Evolutionary conservation across 345 rosid genomes (phyloP), one percentile per base, ranked within the genome.

Genomic region (Euphorbia peplus): DNA sequence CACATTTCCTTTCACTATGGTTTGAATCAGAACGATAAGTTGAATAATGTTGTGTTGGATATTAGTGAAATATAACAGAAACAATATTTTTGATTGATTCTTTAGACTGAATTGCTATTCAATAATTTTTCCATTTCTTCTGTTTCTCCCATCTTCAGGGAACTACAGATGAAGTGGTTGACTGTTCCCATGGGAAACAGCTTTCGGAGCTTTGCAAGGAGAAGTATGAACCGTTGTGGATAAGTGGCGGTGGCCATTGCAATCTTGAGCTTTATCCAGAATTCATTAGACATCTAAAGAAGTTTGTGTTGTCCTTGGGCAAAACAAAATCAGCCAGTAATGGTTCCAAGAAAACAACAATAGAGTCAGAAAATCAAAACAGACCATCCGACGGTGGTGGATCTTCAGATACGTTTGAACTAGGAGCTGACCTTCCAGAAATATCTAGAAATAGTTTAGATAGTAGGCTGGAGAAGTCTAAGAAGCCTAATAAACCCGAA

Each of bases 361-460:
- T 39, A 7, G 90, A 85, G 52, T 60, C 84, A 1, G 87, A 82
- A 39, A 78, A 48, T 57, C 82, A 74, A 74, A 86, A 70, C 73
- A 87, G 86, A 74, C 50, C 81, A 47, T 32, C 91, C 1, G 95
- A 87, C 30, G 64, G 79, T 58, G 64, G 79, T 58, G 92, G 85
- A 37, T 70, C 85, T 69, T 73, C 87, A 4, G 91, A 91, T 68
- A 83, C 95, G 1, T 89, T 88, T 72, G 90, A 91, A 70, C 71
- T 88, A 71, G 87, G 74, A 24, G 76, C 89, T 10, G 86, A 85
- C 68, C 86, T 90, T 70, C 96, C 93, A 0, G 87, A 91, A 83
- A 79, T 89, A 55, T 95, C 97, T 66, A 88, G 97, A 75, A 95
- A 95, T 83, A 91, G 97, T 65, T 87, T 95, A 77, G 99, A 95